Conservation (phyloP, 2,329 filamentous ascomycete genomes). For the Saccharata proteae region DNA sequence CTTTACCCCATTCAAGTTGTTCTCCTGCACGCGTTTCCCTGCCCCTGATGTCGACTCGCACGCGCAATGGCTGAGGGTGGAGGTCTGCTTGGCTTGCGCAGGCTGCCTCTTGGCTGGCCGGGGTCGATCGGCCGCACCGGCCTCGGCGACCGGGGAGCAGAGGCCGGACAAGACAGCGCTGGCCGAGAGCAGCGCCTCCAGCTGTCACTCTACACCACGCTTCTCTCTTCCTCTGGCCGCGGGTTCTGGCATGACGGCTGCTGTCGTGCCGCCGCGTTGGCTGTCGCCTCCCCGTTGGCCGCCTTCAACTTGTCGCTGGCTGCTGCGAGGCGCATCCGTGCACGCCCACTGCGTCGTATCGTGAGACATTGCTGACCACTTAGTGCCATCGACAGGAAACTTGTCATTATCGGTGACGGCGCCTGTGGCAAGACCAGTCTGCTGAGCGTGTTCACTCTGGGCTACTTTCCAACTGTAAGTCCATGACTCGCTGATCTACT, state of each 20-base stretch:
- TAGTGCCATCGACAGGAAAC: constrained; percentile 50
- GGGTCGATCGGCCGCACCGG: constrained; percentile 26
- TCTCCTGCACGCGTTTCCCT: background rate
- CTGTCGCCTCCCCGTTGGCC: no score
- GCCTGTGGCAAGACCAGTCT: constrained; percentile 97
- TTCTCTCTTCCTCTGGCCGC: no score
- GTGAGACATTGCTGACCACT: no score
- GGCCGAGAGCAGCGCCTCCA: no score
- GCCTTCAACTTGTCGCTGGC: no score
- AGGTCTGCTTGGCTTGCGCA: constrained; percentile 6
- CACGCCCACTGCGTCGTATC: no score
- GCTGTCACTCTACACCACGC: no score
- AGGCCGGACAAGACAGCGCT: no score
- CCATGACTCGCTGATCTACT: constrained; percentile 3
- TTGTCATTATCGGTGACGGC: constrained; percentile 94
- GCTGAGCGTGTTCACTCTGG: constrained; percentile 91
- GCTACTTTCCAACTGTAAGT: constrained; percentile 93
- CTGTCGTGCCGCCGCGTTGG: no score
- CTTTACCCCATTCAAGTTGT: background rate
- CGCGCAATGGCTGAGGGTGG: constrained; percentile 3
- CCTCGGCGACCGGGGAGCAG: constrained; percentile 24
- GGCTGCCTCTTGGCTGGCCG: constrained; percentile 10
- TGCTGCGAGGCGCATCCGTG: no score
- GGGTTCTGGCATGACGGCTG: no score
- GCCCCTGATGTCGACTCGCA: constrained; percentile 2